phyloP scores from a whole-genome alignment of 768 basidiomycete species.

The Lentinus tigrinus region DNA sequence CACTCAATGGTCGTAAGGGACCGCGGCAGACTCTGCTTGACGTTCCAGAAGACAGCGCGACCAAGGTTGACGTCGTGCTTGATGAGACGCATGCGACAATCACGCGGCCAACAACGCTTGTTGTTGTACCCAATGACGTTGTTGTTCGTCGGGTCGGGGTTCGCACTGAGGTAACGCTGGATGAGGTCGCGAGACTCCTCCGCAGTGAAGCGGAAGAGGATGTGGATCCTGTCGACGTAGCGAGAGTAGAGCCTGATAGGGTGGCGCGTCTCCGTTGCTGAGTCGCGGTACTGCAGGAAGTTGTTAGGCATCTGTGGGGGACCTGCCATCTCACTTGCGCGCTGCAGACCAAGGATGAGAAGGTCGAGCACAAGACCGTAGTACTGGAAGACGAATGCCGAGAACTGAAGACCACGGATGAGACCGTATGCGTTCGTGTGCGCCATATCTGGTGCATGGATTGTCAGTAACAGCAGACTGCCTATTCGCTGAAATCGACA shows the following conservation, averaged over 20 bases:
- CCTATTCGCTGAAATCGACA: not conserved
- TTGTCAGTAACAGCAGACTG: not conserved
- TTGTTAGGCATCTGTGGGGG: conserved; percentile 98
- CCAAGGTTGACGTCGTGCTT: conserved; percentile 99
- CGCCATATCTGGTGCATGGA: conserved; percentile 68
- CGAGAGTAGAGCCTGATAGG: conserved; percentile 98
- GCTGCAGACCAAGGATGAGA: conserved; percentile 93
- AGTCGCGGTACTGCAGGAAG: conserved; percentile 96
- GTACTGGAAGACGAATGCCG: conserved; percentile 98
- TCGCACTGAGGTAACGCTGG: conserved; percentile 94
- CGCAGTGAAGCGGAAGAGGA: conserved; percentile 96
- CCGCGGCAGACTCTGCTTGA: conserved; percentile 93
- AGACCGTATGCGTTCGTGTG: conserved; percentile 97
- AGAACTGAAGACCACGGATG: conserved; percentile 97
- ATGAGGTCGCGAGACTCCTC: conserved; percentile 98
- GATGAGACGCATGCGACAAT: conserved; percentile 98
- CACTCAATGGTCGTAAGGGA: conserved; percentile 98
- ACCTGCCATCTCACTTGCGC: conserved; percentile 98
- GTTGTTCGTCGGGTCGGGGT: conserved; percentile 98
- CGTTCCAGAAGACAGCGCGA: conserved; percentile 98
- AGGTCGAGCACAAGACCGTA: conserved; percentile 95
- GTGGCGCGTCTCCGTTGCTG: conserved; percentile 91
- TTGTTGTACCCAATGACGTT: conserved; percentile 99
- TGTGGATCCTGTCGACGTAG: conserved; percentile 92
- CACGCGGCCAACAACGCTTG: conserved; percentile 98